A percentile compares a stretch with the other conserved stretches of the same genome.
Evolutionary conservation across 2,329 filamentous ascomycete species (phyloP).

Genomic region (Apiospora marii): DNA sequence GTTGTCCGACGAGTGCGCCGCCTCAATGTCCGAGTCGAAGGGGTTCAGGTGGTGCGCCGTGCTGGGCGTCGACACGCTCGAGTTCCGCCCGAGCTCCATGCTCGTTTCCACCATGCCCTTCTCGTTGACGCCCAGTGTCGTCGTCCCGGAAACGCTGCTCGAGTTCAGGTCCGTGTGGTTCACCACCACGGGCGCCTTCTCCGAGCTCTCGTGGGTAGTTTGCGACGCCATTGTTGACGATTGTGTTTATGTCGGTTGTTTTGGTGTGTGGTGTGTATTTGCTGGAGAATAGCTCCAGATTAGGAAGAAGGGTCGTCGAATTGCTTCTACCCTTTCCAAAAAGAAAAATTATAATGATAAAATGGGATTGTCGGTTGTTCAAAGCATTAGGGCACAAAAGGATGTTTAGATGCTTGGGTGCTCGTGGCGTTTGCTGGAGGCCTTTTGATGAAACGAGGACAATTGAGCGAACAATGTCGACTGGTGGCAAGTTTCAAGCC

Average conservation of each 20-base stretch:
- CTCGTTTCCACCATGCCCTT: constrained; percentile 35
- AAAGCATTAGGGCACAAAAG: constrained; percentile 6
- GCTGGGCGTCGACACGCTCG: constrained; percentile 53
- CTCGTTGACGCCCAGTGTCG: constrained; percentile 28
- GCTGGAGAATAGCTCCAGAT: not conserved
- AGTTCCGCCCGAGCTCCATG: constrained; percentile 43
- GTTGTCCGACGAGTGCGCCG: constrained; percentile 52
- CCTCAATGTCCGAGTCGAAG: constrained; percentile 67
- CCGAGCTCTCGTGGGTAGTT: constrained; percentile 17
- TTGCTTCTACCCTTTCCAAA: not conserved
- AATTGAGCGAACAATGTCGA: not conserved
- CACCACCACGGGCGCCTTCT: constrained; percentile 23
- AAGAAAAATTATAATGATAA: not conserved
- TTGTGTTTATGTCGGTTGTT: not conserved
- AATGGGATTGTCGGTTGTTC: constrained; percentile 23
- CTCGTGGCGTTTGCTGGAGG: not conserved
- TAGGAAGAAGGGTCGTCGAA: not conserved
- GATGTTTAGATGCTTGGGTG: constrained; percentile 5
- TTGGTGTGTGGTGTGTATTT: not conserved
- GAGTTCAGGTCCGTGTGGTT: constrained; percentile 33
- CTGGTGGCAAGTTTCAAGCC: not conserved
- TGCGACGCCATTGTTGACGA: constrained; percentile 27
- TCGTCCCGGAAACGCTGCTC: constrained; percentile 30
- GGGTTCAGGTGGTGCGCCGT: constrained; percentile 55
- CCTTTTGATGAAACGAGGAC: constrained; percentile 3